Conservation (phyloP, 441 rosid genomes). For the Adansonia madagascariensis region DNA sequence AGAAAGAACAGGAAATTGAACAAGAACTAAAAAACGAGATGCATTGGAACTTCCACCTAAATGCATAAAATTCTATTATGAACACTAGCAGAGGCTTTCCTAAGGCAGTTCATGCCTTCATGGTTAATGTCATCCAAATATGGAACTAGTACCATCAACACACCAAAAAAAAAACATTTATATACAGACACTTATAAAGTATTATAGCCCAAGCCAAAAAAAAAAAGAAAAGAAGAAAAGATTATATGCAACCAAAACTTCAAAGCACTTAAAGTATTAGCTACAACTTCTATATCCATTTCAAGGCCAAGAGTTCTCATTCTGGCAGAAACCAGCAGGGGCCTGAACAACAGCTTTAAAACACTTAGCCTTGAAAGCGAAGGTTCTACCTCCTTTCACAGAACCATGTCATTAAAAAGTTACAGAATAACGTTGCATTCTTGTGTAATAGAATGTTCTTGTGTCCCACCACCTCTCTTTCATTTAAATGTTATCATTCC, state of each 20-base stretch:
- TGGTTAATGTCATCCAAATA: too few species aligned
- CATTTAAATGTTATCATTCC: neutral
- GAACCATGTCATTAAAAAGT: neutral
- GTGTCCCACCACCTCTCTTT: neutral
- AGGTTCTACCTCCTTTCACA: neutral
- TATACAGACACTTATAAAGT: neutral
- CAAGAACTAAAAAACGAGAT: too few species aligned
- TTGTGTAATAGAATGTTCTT: neutral
- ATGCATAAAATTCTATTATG: too few species aligned
- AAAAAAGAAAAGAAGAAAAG: too few species aligned
- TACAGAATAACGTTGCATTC: neutral
- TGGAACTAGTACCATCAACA: neutral
- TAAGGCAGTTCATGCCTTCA: too few species aligned
- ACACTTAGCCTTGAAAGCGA: neutral
- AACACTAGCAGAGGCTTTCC: too few species aligned
- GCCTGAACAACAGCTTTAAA: neutral
- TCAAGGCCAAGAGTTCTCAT: neutral
- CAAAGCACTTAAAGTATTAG: neutral
- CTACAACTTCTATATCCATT: neutral
- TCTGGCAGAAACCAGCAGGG: neutral
- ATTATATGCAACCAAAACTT: neutral
- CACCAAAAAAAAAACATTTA: too few species aligned
- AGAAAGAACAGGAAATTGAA: too few species aligned
- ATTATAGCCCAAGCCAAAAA: neutral
- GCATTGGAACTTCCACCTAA: too few species aligned